Conservation (phyloP, 352 stramenopile species). For the Blastocystis sp. region DNA sequence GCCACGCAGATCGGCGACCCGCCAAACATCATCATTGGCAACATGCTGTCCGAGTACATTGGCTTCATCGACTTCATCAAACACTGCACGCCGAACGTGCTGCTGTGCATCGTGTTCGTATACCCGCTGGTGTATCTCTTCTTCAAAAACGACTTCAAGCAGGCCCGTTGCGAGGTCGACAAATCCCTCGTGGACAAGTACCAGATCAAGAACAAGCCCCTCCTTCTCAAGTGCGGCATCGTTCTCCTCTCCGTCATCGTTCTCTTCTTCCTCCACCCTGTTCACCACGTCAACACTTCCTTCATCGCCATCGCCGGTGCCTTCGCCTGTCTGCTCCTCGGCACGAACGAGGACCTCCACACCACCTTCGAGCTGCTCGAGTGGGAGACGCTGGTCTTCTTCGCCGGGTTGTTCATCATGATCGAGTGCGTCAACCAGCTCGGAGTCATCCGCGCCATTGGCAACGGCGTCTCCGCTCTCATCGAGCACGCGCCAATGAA, state of each 20-base stretch:
- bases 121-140: conserved; percentile 72
- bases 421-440: conserved; percentile 75
- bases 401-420: conserved; percentile 75
- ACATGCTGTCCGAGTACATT: conserved; percentile 73
- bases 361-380: conserved; percentile 74
- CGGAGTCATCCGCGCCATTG: conserved; percentile 74
- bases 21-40: conserved; percentile 77
- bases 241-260: conserved; percentile 73
- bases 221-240: conserved; percentile 70
- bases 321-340: conserved; percentile 74
- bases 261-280: conserved; percentile 75
- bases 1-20: conserved; percentile 75
- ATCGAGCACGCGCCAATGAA: conserved; percentile 72
- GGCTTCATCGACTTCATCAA: conserved; percentile 76
- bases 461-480: conserved; percentile 71
- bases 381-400: conserved; percentile 76
- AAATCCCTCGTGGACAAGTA: conserved; percentile 73
- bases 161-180: conserved; percentile 72
- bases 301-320: conserved; percentile 75
- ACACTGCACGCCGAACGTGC: conserved; percentile 72
- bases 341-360: conserved; percentile 75
- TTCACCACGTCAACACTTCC: conserved; percentile 75
- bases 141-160: conserved; percentile 72
- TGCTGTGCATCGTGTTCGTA: conserved; percentile 73
- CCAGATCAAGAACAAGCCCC: conserved; percentile 74